Base-by-base conservation (phyloP, 2,329 filamentous ascomycete genomes). In the Colletotrichum phormii region DNA sequence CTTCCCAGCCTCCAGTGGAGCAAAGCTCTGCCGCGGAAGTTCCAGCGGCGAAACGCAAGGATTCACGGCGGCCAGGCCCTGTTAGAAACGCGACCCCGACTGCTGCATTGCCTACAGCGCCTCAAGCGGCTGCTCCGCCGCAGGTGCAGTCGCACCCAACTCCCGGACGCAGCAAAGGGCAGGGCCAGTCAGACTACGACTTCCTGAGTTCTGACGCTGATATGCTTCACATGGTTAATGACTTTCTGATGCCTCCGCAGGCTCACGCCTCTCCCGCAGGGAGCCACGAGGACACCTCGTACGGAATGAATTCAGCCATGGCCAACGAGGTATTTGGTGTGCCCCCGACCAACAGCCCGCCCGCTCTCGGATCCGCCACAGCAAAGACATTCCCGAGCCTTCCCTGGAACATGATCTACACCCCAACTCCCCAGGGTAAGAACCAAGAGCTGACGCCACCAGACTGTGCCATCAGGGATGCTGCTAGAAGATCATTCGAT, bases 241-340 rank as follows among this genome's bases (percentile, higher is more conserved):
- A 85, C 5, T 88, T 89, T 72, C 76, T 89, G 29, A 82, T 82
- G 61, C 86, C 84, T 62, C 83, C 86, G 31, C 82, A 87, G 72
- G 82, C 84, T 8, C 79, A 81, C 22, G 75, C 79, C 57, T 79
- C 81, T 55, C 78, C 80, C 1, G 72, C 73, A 26, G 78, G 80
- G 22, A 79, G 79, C 4, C 78, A 80, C 2, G 79, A 78, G 7
- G 86, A 88, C 51, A 82, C 86, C 3, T 89, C 86, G 2, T 90
- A 89, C 73, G 89, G 87, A 18, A 89, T 90, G 87, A 84, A 87
- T 76, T 86, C 85, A 11, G 78, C 82, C 3, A 88, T 86, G 8
- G 86, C 88, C 31, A 85, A 88, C 60, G 87, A 88, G 22, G 75
- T 88, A 2, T 88, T 89, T 74, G 86, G 82, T 33, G 80, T 83